Evolutionary conservation across 768 basidiomycete species (phyloP).

Genomic region (Leccinellum luteum): DNA sequence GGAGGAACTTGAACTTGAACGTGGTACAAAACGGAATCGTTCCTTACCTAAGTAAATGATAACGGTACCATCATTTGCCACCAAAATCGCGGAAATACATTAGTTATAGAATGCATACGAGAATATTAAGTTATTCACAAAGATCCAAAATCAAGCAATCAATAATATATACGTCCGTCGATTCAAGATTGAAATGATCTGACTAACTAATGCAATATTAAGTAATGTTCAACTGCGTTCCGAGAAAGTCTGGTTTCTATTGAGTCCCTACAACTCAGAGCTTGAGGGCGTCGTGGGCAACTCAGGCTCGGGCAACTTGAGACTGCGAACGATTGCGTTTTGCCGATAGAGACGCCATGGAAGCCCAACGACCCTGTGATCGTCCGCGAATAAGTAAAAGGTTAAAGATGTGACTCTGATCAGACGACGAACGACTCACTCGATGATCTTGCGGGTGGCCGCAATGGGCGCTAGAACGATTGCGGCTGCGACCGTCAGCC

Average conservation of each 20-base stretch:
- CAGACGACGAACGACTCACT: background rate
- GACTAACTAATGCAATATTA: background rate
- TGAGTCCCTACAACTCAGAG: background rate
- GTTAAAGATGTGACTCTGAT: background rate
- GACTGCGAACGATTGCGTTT: conserved; percentile 3
- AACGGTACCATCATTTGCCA: no score
- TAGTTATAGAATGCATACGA: background rate
- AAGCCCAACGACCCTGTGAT: background rate
- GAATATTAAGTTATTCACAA: background rate
- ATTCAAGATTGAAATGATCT: background rate
- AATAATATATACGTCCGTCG: background rate
- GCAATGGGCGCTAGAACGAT: background rate
- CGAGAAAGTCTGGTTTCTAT: background rate
- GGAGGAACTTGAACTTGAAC: no score
- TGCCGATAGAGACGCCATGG: conserved; percentile 7
- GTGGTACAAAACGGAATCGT: no score
- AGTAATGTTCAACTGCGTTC: background rate
- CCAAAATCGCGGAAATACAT: background rate
- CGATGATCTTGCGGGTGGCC: background rate
- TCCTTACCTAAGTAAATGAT: no score
- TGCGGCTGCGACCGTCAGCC: background rate
- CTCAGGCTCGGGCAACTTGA: background rate
- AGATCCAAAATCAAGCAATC: background rate
- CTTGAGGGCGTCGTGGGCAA: background rate
- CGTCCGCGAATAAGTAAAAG: background rate